Evolutionary conservation across 495 filamentous ascomycete species (phyloP).

Genomic region (Lophiostoma macrostomum): DNA sequence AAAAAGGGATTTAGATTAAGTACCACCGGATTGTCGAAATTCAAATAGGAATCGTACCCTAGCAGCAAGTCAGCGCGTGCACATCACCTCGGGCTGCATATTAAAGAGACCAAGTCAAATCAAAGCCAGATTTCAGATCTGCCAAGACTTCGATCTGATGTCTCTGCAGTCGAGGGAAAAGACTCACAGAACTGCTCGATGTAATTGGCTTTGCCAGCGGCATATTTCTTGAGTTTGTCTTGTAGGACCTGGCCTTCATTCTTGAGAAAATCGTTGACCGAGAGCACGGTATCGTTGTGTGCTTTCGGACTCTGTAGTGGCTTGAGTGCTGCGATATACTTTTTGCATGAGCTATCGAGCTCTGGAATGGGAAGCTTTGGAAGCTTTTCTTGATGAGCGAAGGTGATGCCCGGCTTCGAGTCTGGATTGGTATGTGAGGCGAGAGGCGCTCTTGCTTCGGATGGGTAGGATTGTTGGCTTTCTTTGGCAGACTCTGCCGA

Average conservation of each 20-base stretch:
- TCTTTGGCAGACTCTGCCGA: conserved; percentile 44
- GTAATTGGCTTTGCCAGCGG: conserved; percentile 88
- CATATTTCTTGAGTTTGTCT: conserved; percentile 87
- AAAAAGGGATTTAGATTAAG: conserved; percentile 98
- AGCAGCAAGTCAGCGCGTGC: conserved; percentile 23
- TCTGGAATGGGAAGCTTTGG: conserved; percentile 93
- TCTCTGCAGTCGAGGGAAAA: background rate
- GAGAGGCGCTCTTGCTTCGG: conserved; percentile 46
- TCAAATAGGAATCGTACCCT: conserved; percentile 99
- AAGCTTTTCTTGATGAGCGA: conserved; percentile 80
- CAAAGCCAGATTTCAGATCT: no score
- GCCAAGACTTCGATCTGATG: background rate
- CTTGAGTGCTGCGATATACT: conserved; percentile 75
- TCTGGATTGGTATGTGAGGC: conserved; percentile 41
- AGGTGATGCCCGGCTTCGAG: conserved; percentile 71
- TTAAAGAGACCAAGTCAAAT: no score
- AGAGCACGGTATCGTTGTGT: conserved; percentile 75
- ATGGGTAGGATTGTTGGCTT: conserved; percentile 43
- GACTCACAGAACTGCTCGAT: conserved; percentile 97
- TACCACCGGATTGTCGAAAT: conserved; percentile 96
- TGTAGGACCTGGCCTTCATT: conserved; percentile 82
- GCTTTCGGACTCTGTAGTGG: conserved; percentile 79
- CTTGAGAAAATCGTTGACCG: conserved; percentile 81
- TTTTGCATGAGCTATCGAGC: conserved; percentile 74
- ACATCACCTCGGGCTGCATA: no score